Evolutionary conservation across 345 rosid species (phyloP), one percentile per base, ranked within the genome.

Genomic region (Boechera stricta): DNA sequence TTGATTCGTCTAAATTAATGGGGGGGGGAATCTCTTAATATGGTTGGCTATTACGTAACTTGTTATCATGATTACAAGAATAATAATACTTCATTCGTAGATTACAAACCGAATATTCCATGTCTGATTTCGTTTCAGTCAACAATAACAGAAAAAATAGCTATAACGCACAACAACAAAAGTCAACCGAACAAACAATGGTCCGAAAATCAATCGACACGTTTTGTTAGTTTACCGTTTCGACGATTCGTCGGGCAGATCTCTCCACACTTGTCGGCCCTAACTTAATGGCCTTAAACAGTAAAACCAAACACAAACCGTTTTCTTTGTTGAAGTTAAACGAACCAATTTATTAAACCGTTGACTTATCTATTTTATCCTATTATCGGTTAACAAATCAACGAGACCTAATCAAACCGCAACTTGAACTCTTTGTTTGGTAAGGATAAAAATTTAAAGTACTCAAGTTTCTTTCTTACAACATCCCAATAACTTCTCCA

Each of bases 401-500:
- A 77, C 77, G 73, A 47, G 68, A 53, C 68, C 13, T 12, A 54
- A 77, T 77, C 73, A 48, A 67, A 78, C 53, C 15, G 44, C 68
- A 72, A 72, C 58, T 67, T 65, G 81, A 33, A 10, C 16, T 21
- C 47, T 64, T 41, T 77, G 32, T 21, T 69, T 62, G 57, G 42
- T 69, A 66, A 78, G 67, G 77, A 72, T 77, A 36, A 77, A n/a
- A 45, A 28, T 28, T 28, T 35, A 64, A 64, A 77, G 39, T 71
- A 39, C 16, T 64, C 47, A 38, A 49, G 24, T 21, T 63, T 47
- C 58, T 38, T 33, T 44, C 42, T 70, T 59, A 39, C 73, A 55
- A 47, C 59, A 77, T 55, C 67, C 67, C 66, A 59, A 36, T 51
- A 78, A 65, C 73, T 78, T 78, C 81, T 66, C 77, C 81, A 78